Conservation (phyloP, 257 asterid species). For the Mentha longifolia region DNA sequence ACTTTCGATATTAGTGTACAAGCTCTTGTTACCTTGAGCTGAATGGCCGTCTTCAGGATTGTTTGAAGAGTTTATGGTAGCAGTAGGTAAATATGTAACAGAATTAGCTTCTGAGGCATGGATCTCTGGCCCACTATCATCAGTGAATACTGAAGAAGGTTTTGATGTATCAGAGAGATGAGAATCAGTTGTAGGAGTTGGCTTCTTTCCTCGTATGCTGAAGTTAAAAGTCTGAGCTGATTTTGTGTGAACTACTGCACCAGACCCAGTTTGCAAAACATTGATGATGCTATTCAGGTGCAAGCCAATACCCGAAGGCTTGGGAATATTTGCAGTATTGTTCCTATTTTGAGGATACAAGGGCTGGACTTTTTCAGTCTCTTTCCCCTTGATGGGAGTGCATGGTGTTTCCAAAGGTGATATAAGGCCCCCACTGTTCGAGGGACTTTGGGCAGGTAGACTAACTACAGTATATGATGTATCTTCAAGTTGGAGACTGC, state of each 20-base stretch:
- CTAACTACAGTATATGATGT: slow-evolving; percentile 37
- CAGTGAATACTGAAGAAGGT: slow-evolving; percentile 34
- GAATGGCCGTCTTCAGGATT: slow-evolving; percentile 48
- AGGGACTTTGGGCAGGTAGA: slow-evolving; percentile 39
- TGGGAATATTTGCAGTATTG: slow-evolving; percentile 42
- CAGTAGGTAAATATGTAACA: slow-evolving; percentile 37
- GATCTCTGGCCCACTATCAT: slow-evolving; percentile 33
- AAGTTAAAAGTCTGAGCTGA: slow-evolving; percentile 51
- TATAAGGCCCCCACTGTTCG: slow-evolving; percentile 39
- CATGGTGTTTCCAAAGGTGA: slow-evolving; percentile 42
- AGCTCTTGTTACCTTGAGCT: slow-evolving; percentile 43
- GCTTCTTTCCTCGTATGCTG: slow-evolving; percentile 47
- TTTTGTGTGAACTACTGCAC: slow-evolving; percentile 45
- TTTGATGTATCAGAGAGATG: slow-evolving; percentile 35
- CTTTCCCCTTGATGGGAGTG: slow-evolving; percentile 37
- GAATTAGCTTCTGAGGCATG: slow-evolving; percentile 37
- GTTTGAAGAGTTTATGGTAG: slow-evolving; percentile 37
- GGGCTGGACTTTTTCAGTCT: slow-evolving; percentile 39
- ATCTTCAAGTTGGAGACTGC: slow-evolving; percentile 75
- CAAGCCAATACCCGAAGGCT: slow-evolving; percentile 74
- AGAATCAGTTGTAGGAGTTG: slow-evolving; percentile 36
- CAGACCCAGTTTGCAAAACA: slow-evolving; percentile 52
- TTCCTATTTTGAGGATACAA: slow-evolving; percentile 39
- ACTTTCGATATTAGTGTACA: slow-evolving; percentile 34
- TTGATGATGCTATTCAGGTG: slow-evolving; percentile 71